These are phyloP conservation scores for Terfezia boudieri DNA, from an alignment of 495 filamentous ascomycete genomes.

Conservation along the genomic window DNA sequence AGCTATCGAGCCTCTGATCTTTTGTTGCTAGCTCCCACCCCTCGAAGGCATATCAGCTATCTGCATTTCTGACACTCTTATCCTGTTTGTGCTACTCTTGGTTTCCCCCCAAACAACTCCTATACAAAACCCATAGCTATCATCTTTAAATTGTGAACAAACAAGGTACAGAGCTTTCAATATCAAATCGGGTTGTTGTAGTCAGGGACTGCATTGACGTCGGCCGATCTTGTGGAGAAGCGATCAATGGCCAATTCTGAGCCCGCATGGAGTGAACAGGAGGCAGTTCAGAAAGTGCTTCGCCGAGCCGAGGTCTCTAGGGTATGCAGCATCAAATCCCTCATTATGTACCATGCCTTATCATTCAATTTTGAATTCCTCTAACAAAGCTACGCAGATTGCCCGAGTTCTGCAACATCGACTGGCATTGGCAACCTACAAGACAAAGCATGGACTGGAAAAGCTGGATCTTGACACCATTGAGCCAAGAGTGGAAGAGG, in stretches of 20 bases:
- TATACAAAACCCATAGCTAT: too few species aligned
- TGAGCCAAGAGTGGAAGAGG: conserved; percentile 50
- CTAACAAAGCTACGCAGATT: conserved; percentile 40
- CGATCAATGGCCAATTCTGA: not conserved
- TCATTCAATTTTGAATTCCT: conserved; percentile 1
- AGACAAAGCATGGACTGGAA: conserved; percentile 77
- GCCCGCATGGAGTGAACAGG: conserved; percentile 3
- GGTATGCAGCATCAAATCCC: conserved; percentile 4
- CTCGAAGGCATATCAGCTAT: too few species aligned
- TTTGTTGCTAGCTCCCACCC: not conserved
- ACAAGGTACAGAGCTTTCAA: too few species aligned
- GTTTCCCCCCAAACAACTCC: too few species aligned
- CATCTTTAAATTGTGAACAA: too few species aligned
- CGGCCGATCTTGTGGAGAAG: too few species aligned
- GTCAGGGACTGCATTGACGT: too few species aligned
- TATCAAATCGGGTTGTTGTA: too few species aligned
- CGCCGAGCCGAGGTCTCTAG: conserved; percentile 19
- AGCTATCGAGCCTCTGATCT: not conserved
- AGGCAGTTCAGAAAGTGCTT: conserved; percentile 19
- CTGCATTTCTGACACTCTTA: too few species aligned
- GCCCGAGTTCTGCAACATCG: conserved; percentile 77
- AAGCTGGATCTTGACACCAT: conserved; percentile 52
- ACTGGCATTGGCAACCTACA: conserved; percentile 85
- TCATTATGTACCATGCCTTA: conserved; percentile 1
- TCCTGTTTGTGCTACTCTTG: too few species aligned